These are phyloP conservation scores for Geotrichum carabidarum DNA, from an alignment of 1,139 yeast genomes.

Conservation along the genomic window DNA sequence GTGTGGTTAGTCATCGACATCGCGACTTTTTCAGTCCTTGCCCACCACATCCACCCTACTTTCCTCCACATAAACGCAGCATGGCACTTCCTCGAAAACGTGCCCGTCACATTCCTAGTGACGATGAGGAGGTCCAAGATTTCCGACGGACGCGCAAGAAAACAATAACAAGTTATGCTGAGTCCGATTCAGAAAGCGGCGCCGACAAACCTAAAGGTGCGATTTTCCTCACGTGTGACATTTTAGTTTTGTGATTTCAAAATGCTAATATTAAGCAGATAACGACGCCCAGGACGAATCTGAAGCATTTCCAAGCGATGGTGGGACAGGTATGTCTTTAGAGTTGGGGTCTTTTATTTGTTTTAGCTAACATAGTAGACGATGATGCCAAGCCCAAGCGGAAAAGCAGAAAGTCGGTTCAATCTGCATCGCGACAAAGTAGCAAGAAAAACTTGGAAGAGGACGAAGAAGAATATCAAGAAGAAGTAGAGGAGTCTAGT, in stretches of 20 bases:
- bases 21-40: background rate
- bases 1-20: conserved; percentile 3
- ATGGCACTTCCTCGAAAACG: conserved; percentile 9
- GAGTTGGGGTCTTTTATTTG: background rate
- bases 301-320: conserved; percentile 14
- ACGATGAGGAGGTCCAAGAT: conserved; percentile 16
- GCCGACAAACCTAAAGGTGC: conserved; percentile 4
- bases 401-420: conserved; percentile 19
- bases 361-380: background rate
- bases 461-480: conserved; percentile 27
- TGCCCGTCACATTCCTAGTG: conserved; percentile 3
- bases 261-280: background rate
- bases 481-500: conserved; percentile 23
- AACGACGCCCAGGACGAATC: conserved; percentile 22
- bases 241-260: background rate
- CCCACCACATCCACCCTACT: background rate
- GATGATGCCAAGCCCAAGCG: conserved; percentile 15
- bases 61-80: background rate
- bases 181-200: conserved; percentile 7
- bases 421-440: conserved; percentile 10
- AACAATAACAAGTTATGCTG: conserved; percentile 15
- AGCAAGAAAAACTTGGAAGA: conserved; percentile 23
- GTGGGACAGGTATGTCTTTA: conserved; percentile 15
- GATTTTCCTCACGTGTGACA: background rate
- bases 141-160: conserved; percentile 16